Evolutionary conservation across 495 filamentous ascomycete species (phyloP).

Genomic region (Podospora sp.): DNA sequence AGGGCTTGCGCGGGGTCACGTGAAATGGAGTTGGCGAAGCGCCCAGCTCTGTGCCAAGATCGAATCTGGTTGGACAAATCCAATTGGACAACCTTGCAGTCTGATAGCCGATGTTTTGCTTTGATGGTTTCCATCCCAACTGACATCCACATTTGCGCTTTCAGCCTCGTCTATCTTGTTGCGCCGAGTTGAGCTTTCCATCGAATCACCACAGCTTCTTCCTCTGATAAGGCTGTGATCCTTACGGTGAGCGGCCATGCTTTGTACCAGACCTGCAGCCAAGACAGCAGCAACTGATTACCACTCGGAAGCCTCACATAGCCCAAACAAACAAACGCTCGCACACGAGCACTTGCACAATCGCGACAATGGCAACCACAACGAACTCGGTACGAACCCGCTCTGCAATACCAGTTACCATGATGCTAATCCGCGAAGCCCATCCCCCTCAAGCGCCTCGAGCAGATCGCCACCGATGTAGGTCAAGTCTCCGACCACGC

Average conservation of each 20-base stretch:
- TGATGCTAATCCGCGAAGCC: slow-evolving; percentile 55
- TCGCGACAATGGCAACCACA: slow-evolving; percentile 31
- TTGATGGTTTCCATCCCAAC: slow-evolving; percentile 18
- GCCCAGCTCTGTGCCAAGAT: neutral
- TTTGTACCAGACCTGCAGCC: neutral
- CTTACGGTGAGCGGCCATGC: neutral
- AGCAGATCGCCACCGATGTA: slow-evolving; percentile 83
- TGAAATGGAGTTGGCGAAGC: neutral
- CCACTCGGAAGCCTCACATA: slow-evolving; percentile 5
- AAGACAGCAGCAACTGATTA: neutral
- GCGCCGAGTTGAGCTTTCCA: neutral
- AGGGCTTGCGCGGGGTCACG: neutral
- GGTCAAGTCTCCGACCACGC: slow-evolving; percentile 33
- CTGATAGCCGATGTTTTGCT: slow-evolving; percentile 16
- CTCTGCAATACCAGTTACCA: neutral
- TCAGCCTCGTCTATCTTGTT: slow-evolving; percentile 1
- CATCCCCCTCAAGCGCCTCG: slow-evolving; percentile 71
- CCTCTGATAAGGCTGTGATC: neutral
- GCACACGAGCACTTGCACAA: slow-evolving; percentile 11
- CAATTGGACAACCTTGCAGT: neutral
- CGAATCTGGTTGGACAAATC: neutral
- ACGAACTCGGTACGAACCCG: slow-evolving; percentile 33
- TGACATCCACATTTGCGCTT: neutral
- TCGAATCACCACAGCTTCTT: neutral
- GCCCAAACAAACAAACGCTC: neutral